These are phyloP conservation scores for Kodamaea sp. DNA, from an alignment of 1,139 yeast species.

Conservation along the genomic window DNA sequence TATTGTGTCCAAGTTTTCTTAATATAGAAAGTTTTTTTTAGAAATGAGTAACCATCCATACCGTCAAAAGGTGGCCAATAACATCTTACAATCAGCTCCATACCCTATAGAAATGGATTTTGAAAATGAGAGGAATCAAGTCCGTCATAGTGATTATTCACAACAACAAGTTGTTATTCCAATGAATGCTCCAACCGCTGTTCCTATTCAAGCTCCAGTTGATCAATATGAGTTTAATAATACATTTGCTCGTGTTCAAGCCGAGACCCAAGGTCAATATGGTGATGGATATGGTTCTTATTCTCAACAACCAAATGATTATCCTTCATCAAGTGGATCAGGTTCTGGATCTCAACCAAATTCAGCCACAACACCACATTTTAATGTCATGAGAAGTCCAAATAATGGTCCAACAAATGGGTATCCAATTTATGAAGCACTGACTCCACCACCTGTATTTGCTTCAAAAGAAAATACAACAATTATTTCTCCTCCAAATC, in stretches of 20 bases:
- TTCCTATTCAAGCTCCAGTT: no score
- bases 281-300: conserved; percentile 1
- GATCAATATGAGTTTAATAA: no score
- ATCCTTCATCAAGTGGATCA: not conserved
- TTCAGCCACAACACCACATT: not conserved
- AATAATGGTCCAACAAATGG: conserved; percentile 1
- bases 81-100: conserved; percentile 3
- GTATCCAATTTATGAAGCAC: conserved; percentile 11
- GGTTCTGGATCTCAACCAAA: not conserved
- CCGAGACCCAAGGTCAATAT: not conserved
- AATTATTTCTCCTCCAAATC: conserved; percentile 26
- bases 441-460: conserved; percentile 17
- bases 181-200: no score
- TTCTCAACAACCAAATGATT: no score
- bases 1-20: no score
- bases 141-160: conserved; percentile 1
- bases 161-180: not conserved
- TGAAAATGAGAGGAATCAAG: conserved; percentile 1
- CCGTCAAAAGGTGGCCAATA: conserved; percentile 25
- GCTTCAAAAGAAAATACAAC: conserved; percentile 7
- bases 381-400: conserved; percentile 1
- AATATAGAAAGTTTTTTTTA: no score
- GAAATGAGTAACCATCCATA: conserved; percentile 28
- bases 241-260: no score
- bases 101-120: conserved; percentile 5